phyloP scores from a whole-genome alignment of 164 flowering plant species.

The Magnolia sinica region DNA sequence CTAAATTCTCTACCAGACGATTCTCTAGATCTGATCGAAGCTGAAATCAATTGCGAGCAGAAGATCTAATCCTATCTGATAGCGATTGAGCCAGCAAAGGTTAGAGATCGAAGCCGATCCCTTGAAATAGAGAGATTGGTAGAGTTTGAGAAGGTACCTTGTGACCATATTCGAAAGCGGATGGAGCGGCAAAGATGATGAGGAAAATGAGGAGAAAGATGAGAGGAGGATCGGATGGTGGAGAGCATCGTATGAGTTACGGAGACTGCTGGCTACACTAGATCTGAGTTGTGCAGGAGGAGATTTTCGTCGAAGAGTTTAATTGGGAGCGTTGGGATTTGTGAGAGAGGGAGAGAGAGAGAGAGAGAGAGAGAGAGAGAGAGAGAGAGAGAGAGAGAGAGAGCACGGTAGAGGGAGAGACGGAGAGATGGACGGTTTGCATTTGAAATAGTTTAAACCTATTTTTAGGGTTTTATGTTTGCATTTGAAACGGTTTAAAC shows the following conservation, averaged over 20 bases:
- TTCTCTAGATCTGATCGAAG: neutral
- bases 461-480: too few species aligned
- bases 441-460: too few species aligned
- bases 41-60: neutral
- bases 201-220: conserved; percentile 13
- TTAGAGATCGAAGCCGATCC: neutral
- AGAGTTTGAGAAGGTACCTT: conserved; percentile 31
- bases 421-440: too few species aligned
- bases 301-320: neutral
- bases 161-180: conserved; percentile 70
- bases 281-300: too few species aligned
- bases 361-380: too few species aligned
- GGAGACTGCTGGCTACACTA: too few species aligned
- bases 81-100: neutral
- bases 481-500: too few species aligned
- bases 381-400: too few species aligned
- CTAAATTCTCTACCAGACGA: neutral
- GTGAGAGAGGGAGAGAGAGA: too few species aligned
- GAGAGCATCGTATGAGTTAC: conserved; percentile 27
- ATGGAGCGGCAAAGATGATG: conserved; percentile 18
- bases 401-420: too few species aligned
- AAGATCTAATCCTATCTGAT: neutral
- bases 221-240: conserved; percentile 34
- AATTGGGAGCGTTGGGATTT: too few species aligned
- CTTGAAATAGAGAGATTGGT: neutral